Evolutionary conservation across 1,284 basidiomycete species (phyloP), one percentile per base, ranked within the genome.

Genomic region (Tetrapyrgos nigripes): DNA sequence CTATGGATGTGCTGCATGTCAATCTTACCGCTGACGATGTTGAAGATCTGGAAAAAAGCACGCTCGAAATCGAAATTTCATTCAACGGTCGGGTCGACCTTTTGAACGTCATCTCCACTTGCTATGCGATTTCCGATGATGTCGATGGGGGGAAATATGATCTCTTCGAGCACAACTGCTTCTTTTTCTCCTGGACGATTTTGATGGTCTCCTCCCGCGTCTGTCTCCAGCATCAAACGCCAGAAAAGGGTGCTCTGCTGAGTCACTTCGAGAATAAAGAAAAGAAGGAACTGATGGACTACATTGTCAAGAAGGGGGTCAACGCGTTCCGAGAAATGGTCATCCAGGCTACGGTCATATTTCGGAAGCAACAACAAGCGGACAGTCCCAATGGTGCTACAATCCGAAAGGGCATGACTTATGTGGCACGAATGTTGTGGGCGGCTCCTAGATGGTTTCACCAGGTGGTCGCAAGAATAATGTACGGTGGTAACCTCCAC

Each of bases 101-200:
- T 3, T 11, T 10, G 4, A 19, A 46, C 23, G 43, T 54, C 19
- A 27, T 54, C 10, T 19, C 24, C 10, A 27, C 53, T 10, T 54
- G 43, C 28, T 54, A 24, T 29, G 43, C 40, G 14, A 54, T 54
- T 26, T 54, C 53, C 13, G 13, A 46, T 8, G 35, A 54, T 17
- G n/a, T n/a, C 2, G 2, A 17, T n/a, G 53, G 23, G 6, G 28
- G 24, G 3, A 46, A 10, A 29, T 54, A 54, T 40, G n/a, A 17
- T 17, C 40, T 54, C 24, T 31, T 26, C 26, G 53, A 14, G 9
- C 27, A 54, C 43, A 54, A 54, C 27, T 46, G 53, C 27, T 54
- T 54, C 43, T 54, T 54, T 19, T 54, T 46, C 27, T 54, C 53
- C 14, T 54, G 53, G 53, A 54, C 53, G 8, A 54, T 54, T 40